A percentile compares a stretch with the other conserved stretches of the same genome.
Conservation (phyloP, 164 flowering plant species). For the Warburgia ugandensis region DNA sequence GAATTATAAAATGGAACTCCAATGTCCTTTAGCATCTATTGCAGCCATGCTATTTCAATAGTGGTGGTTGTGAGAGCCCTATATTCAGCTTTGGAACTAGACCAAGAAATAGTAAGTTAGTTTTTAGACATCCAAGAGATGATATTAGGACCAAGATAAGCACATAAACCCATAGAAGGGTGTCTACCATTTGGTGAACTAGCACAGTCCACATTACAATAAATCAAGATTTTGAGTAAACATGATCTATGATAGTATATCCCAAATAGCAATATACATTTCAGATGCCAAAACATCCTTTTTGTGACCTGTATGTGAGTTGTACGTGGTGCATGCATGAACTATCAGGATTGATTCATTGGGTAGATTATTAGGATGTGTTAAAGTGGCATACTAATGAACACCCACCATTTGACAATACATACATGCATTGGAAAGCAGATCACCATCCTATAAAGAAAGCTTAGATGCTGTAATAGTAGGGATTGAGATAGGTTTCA, state of each 20-base stretch:
- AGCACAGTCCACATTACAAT: neutral
- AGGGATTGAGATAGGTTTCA: neutral
- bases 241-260: neutral
- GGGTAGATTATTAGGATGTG: neutral
- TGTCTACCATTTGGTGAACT: neutral
- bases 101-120: neutral
- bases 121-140: neutral
- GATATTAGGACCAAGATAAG: neutral
- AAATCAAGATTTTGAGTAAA: neutral
- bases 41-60: neutral
- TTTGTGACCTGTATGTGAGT: neutral
- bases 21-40: neutral
- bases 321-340: neutral
- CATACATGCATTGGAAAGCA: neutral
- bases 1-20: neutral
- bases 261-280: too few relatives aligned
- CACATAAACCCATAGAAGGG: neutral
- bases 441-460: neutral
- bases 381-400: neutral
- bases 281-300: neutral
- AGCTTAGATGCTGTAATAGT: neutral
- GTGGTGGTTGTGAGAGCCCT: neutral
- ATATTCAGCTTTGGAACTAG: neutral
- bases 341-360: neutral
- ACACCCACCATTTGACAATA: neutral